Evolutionary conservation across 2,329 filamentous ascomycete species (phyloP).

Genomic region (Ceratocystis smalleyi): DNA sequence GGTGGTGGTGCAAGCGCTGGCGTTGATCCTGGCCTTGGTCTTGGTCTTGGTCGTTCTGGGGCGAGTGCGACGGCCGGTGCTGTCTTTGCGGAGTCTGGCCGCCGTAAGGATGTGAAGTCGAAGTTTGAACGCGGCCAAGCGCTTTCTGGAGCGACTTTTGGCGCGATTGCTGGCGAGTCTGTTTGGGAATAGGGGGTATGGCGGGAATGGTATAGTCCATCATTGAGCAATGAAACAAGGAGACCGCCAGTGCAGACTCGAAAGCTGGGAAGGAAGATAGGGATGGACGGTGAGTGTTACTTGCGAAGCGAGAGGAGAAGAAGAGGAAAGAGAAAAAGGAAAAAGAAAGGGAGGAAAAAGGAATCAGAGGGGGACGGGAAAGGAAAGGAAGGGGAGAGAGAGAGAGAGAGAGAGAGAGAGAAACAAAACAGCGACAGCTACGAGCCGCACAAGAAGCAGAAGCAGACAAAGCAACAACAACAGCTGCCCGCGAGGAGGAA

Average conservation of each 20-base stretch:
- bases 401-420: neutral
- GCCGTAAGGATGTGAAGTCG: slow-evolving; percentile 7
- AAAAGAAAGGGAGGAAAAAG: neutral
- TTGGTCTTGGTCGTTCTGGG: neutral
- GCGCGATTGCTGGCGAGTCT: slow-evolving; percentile 17
- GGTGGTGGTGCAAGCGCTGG: neutral
- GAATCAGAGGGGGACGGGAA: neutral
- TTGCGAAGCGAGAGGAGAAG: neutral
- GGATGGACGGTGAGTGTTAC: neutral
- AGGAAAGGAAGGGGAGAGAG: neutral
- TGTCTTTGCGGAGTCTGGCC: neutral
- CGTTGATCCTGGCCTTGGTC: too few species aligned
- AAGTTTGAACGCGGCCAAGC: slow-evolving; percentile 10
- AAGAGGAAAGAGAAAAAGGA: slow-evolving; percentile 3
- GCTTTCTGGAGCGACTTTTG: slow-evolving; percentile 17
- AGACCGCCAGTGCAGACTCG: slow-evolving; percentile 6
- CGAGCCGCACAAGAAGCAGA: neutral
- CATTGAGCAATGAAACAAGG: neutral
- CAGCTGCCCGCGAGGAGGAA: neutral
- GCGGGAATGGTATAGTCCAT: slow-evolving; percentile 17
- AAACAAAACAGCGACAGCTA: neutral
- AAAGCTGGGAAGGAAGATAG: neutral
- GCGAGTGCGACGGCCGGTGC: neutral
- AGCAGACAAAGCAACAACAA: neutral
- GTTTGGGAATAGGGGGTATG: slow-evolving; percentile 18